Evolutionary conservation across 495 filamentous ascomycete species (phyloP).

Genomic region (Hyaloscypha bicolor): DNA sequence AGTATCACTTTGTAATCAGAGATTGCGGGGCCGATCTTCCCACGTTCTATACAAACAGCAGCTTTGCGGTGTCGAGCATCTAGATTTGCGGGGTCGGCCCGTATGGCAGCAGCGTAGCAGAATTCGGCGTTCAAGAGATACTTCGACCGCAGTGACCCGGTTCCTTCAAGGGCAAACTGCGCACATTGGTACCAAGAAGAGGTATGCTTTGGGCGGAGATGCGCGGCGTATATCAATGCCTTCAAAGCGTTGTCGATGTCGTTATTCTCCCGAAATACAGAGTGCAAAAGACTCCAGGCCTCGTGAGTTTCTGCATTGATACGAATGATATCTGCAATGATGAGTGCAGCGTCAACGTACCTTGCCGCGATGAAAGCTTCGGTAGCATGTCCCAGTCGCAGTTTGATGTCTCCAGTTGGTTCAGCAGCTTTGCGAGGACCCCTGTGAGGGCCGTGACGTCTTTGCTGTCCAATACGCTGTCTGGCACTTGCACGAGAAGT

Average conservation of each 20-base stretch:
- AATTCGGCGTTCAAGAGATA: slow-evolving; percentile 60
- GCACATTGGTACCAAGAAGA: slow-evolving; percentile 70
- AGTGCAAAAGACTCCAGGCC: slow-evolving; percentile 74
- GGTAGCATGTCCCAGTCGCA: slow-evolving; percentile 68
- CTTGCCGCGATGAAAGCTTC: slow-evolving; percentile 68
- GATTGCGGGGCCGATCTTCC: slow-evolving; percentile 57
- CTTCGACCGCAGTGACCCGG: slow-evolving; percentile 52
- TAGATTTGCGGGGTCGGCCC: slow-evolving; percentile 57
- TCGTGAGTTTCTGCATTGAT: slow-evolving; percentile 82
- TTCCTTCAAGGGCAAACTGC: slow-evolving; percentile 63
- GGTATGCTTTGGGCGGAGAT: slow-evolving; percentile 68
- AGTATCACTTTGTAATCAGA: slow-evolving; percentile 65
- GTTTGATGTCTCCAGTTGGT: slow-evolving; percentile 73
- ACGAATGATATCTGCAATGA: slow-evolving; percentile 69
- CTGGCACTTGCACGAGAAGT: background rate
- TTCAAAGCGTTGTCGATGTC: slow-evolving; percentile 66
- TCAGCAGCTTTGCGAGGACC: slow-evolving; percentile 74
- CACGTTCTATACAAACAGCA: slow-evolving; percentile 59
- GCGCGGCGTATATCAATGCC: slow-evolving; percentile 71
- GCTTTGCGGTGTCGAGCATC: slow-evolving; percentile 64
- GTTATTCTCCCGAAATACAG: slow-evolving; percentile 70
- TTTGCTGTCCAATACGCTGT: slow-evolving; percentile 1
- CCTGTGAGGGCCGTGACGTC: slow-evolving; percentile 47
- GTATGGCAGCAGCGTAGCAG: slow-evolving; percentile 71
- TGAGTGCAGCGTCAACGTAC: slow-evolving; percentile 63